Evolutionary conservation across 768 basidiomycete species (phyloP).

Genomic region (Phylloporus rhodoxanthus): DNA sequence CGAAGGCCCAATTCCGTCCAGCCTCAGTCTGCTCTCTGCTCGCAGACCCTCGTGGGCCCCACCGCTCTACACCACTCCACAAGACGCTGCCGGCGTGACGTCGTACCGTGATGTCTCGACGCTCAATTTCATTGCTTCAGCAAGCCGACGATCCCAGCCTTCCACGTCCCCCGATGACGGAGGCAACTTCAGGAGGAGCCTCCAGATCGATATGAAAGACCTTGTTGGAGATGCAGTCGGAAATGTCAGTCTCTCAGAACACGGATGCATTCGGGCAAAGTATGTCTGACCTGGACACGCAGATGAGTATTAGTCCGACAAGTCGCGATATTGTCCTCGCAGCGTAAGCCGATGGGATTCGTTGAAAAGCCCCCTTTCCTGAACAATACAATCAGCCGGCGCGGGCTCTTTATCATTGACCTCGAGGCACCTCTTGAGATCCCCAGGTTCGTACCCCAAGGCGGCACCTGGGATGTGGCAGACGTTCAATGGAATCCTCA

Average conservation of each 20-base stretch:
- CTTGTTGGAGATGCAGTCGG: constrained; percentile 79
- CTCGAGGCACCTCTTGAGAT: constrained; percentile 79
- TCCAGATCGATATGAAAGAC: constrained; percentile 76
- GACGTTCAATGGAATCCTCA: constrained; percentile 94
- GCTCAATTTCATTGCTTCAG: constrained; percentile 1
- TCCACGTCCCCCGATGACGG: constrained; percentile 41
- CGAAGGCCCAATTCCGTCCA: constrained; percentile 21
- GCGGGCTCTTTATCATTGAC: constrained; percentile 94
- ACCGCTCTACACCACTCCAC: constrained; percentile 23
- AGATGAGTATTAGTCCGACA: constrained; percentile 91
- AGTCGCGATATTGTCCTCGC: constrained; percentile 88
- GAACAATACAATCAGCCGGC: constrained; percentile 42
- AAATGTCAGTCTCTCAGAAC: constrained; percentile 47
- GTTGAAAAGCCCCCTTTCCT: neutral
- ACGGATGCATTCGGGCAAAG: neutral
- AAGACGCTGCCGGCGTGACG: constrained; percentile 22
- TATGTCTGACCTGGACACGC: constrained; percentile 3
- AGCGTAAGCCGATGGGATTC: constrained; percentile 46
- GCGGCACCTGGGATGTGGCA: constrained; percentile 93
- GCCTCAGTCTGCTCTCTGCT: constrained; percentile 30
- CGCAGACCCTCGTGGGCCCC: constrained; percentile 32
- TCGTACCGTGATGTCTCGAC: constrained; percentile 30
- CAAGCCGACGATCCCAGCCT: too few relatives aligned
- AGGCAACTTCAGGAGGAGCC: constrained; percentile 49
- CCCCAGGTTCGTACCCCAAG: constrained; percentile 92